Evolutionary conservation across 2,329 filamentous ascomycete species (phyloP).

Genomic region (Xylariales sp.): DNA sequence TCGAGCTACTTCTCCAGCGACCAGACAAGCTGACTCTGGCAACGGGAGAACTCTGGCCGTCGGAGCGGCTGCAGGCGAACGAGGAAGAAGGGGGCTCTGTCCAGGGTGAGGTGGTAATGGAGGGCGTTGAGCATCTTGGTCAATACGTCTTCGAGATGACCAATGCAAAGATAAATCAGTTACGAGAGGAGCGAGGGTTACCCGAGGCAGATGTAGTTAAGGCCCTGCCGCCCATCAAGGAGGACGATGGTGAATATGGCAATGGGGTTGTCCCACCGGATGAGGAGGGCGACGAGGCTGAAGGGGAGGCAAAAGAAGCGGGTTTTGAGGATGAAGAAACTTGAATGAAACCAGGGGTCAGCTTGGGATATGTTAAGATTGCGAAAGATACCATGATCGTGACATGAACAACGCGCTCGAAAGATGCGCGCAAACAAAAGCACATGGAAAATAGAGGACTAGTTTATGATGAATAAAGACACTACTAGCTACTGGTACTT

Average conservation of each 20-base stretch:
- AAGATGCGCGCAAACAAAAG: too few species aligned
- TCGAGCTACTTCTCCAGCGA: slow-evolving; percentile 71
- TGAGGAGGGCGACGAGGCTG: slow-evolving; percentile 6
- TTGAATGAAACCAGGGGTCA: too few species aligned
- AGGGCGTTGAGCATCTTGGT: slow-evolving; percentile 87
- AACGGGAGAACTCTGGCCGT: slow-evolving; percentile 82
- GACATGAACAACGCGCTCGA: too few species aligned
- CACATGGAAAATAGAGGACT: too few species aligned
- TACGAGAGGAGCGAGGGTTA: slow-evolving; percentile 35
- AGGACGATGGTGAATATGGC: slow-evolving; percentile 14
- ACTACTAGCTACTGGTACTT: too few species aligned
- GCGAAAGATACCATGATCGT: too few species aligned
- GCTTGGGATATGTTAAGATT: too few species aligned
- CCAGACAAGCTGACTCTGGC: slow-evolving; percentile 77
- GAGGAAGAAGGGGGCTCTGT: slow-evolving; percentile 44
- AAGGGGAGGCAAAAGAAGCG: neutral
- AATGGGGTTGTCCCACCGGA: slow-evolving; percentile 1
- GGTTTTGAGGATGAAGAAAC: slow-evolving; percentile 6
- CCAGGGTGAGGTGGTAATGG: slow-evolving; percentile 67
- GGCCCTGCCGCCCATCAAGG: slow-evolving; percentile 22
- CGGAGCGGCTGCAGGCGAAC: slow-evolving; percentile 46
- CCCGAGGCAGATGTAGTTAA: slow-evolving; percentile 13
- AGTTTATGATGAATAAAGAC: too few species aligned
- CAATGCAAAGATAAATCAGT: slow-evolving; percentile 50
- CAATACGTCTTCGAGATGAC: slow-evolving; percentile 98